Base-by-base conservation (phyloP, 2,329 filamentous ascomycete genomes). In the Aspergillus sp. region DNA sequence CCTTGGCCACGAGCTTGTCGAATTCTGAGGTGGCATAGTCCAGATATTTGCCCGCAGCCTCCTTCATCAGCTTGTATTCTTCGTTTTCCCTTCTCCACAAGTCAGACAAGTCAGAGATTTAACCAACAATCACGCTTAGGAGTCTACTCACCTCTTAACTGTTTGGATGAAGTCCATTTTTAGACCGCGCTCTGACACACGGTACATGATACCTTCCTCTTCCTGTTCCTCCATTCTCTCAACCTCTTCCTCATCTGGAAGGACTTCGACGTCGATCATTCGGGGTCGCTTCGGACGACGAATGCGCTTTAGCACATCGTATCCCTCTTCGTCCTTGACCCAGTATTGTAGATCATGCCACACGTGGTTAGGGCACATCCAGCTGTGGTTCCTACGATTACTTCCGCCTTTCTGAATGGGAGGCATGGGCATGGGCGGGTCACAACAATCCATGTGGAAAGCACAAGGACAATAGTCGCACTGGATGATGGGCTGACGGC, bases 391-490 rank as follows among this genome's bases (percentile, higher is more conserved):
- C 54, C 89, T 82, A 54, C 81, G 81, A 65, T 81, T 81, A 54
- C 69, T 83, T 72, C 65, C 73, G 59, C 64, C 64, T 48, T 73
- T 74, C 60, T 80, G 78, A 57, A 87, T 84, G 10, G 93, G 93
- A 41, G 92, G 90, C 58, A 90, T 87, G 36, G 92, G 87, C 71
- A 93, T 79, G 36, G 94, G 93, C 27, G 92, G 91, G 71, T 96
- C 88, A 15, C 96, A 81, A 77, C 95, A 99, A 76, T 98, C 94
- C 54, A 96, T 82, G 78, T 99, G 95, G 90, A 93, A 99, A 71
- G 88, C 84, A 36, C 91, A 83, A 11, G 86, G 82, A 77, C 94
- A 99, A 70, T 84, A 86, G 75, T 92, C 92, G 80, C 94, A 99
- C 49, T 90, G 87, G 66, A 97, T 89, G 68, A 98, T 92, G 66